phyloP scores from a whole-genome alignment of 73 alveolate species.

The Stentor roeselii region DNA sequence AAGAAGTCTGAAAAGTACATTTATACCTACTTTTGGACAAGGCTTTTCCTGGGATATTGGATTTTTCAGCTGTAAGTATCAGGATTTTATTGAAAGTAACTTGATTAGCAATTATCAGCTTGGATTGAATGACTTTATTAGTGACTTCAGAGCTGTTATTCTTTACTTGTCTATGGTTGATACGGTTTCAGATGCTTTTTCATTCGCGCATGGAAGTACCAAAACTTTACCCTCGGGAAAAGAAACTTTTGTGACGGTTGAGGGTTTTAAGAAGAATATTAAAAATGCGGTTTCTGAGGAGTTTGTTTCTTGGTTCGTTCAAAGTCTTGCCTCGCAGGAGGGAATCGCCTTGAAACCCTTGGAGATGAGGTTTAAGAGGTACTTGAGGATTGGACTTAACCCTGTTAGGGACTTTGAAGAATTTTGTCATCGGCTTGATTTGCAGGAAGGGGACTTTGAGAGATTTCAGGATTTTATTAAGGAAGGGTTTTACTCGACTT shows the following conservation, averaged over 20 bases:
- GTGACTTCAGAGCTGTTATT: background rate
- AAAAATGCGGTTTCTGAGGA: background rate
- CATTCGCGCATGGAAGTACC: background rate
- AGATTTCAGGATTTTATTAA: background rate
- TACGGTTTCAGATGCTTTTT: background rate
- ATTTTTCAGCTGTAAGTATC: background rate
- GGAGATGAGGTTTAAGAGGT: background rate
- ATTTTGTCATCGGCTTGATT: background rate
- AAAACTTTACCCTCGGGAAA: background rate
- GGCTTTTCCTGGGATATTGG: slow-evolving; percentile 26
- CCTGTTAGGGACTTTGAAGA: background rate
- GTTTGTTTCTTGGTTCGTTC: background rate
- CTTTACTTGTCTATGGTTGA: background rate
- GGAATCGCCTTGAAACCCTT: background rate
- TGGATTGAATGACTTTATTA: background rate
- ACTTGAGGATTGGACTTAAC: background rate
- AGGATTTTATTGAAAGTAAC: slow-evolving; percentile 22
- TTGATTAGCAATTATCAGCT: background rate
- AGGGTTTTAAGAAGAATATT: background rate
- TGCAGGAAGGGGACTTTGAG: background rate
- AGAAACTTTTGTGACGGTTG: slow-evolving; percentile 1
- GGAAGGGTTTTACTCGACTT: background rate
- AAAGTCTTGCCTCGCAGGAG: background rate
- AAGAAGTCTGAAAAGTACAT: background rate
- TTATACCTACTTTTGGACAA: background rate